Base-by-base conservation (phyloP, 1,139 yeast genomes). In the Candida labiduridarum region DNA sequence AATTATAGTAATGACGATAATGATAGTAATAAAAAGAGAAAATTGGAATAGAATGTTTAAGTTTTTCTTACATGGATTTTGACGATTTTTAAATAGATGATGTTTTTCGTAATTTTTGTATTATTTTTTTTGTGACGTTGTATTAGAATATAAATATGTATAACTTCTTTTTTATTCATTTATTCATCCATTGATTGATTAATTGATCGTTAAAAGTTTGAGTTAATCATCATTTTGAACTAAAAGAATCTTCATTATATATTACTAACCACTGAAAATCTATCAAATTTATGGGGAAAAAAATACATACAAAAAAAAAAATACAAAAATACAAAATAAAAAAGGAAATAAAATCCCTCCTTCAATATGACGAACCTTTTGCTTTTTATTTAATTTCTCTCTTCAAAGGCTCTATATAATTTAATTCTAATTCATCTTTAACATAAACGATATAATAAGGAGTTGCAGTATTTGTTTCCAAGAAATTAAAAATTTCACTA, bases 361-460 rank as follows among this genome's bases (percentile, higher is more conserved):
- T 25, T 9, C 8, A 25, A 25, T 25, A 25, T 25, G 29, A 8
- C 6, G 29, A 25, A 25, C 29, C 35, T 12, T n/a, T 14, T n/a
- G n/a, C 35, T 31, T 4, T 22, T 22, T 30, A n/a, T 22, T 44
- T 33, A 11, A 63, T 57, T 11, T 59, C 73, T 56, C 91, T 72
- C 60, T 80, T 82, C 54, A 87, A 70, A 1, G 96, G 92, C 54
- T 89, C 87, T 22, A 89, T 81, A 55, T 80, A 74, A n/a, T 80
- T 79, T 8, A 70, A 62, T 52, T 79, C 82, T 53, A 83, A 70
- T 19, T 82, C 87, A 47, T 86, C 85, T 58, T 84, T 83, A 27
- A 89, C 89, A 63, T 89, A 92, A 0, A 89, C 96, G 48, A 94
- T 76, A 66, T 89, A 92, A 62, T 92, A 92, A 1, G 99, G 97